Conservation (phyloP, 2,329 filamentous ascomycete species). For the Trichoderma oligosporum region DNA sequence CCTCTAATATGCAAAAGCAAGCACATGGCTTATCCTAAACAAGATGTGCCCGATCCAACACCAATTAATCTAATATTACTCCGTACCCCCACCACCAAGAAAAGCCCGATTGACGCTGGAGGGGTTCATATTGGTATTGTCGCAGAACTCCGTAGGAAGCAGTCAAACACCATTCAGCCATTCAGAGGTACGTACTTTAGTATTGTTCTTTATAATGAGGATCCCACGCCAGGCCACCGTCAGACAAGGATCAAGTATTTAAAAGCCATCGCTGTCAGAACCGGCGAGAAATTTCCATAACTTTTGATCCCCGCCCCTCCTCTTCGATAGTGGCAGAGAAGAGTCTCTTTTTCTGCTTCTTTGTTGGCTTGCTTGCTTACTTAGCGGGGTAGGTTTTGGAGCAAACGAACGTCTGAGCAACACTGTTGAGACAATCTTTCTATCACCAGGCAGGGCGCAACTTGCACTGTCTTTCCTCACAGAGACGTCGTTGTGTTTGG, state of each 20-base stretch:
- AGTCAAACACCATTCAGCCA: too few species aligned
- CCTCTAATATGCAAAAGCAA: too few species aligned
- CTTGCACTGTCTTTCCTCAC: neutral
- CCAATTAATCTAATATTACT: too few species aligned
- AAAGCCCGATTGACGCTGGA: neutral
- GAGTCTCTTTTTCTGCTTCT: neutral
- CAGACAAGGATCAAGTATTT: conserved; percentile 9
- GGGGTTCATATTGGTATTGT: neutral
- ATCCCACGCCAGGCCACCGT: neutral
- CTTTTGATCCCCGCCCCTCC: neutral
- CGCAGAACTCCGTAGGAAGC: neutral
- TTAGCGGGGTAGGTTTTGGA: neutral
- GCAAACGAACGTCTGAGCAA: neutral
- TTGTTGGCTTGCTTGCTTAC: neutral
- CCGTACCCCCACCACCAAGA: neutral
- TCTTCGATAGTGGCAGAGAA: neutral
- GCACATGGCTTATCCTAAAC: too few species aligned
- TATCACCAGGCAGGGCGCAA: neutral
- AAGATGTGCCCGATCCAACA: too few species aligned
- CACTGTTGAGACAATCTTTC: neutral
- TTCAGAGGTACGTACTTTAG: conserved; percentile 5
- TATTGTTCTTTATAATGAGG: conserved; percentile 11
- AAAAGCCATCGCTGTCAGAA: conserved; percentile 10
- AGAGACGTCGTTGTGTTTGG: conserved; percentile 1
- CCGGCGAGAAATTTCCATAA: neutral